phyloP scores from a whole-genome alignment of 352 stramenopile species.

The Pythium chondricola region DNA sequence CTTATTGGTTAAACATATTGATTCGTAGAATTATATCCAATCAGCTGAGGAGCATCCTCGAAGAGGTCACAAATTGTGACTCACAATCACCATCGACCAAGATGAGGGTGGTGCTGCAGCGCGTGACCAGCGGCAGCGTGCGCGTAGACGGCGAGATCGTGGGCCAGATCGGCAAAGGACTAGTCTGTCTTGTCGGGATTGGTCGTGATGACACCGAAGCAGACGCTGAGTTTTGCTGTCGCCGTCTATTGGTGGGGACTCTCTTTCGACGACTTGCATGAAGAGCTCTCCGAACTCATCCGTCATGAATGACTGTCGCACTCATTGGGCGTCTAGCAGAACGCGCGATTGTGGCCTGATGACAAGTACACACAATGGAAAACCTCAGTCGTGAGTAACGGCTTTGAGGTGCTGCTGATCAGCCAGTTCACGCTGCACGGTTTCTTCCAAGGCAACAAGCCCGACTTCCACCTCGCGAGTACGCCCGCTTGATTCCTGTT shows the following conservation, averaged over 20 bases:
- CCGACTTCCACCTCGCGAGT: slow-evolving; percentile 84
- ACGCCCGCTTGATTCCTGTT: slow-evolving; percentile 9
- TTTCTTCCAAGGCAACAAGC: slow-evolving; percentile 80
- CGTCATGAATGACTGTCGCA: too few species aligned
- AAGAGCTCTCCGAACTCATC: too few species aligned
- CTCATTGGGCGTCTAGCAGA: slow-evolving; percentile 38
- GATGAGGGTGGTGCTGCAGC: slow-evolving; percentile 80
- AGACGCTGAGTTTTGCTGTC: slow-evolving; percentile 79
- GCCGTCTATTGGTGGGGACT: slow-evolving; percentile 62
- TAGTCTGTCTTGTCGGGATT: slow-evolving; percentile 80
- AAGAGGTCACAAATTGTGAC: too few species aligned
- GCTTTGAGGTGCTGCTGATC: slow-evolving; percentile 77
- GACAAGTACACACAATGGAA: slow-evolving; percentile 52
- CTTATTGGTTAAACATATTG: slow-evolving; percentile 5
- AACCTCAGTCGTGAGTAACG: slow-evolving; percentile 52
- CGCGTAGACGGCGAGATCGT: slow-evolving; percentile 71
- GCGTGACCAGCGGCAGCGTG: slow-evolving; percentile 73
- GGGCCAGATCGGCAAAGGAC: slow-evolving; percentile 61
- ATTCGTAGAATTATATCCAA: background rate
- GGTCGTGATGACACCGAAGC: slow-evolving; percentile 69
- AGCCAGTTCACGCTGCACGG: slow-evolving; percentile 85
- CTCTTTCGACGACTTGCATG: too few species aligned
- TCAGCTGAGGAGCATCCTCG: too few species aligned
- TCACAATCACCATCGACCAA: background rate
- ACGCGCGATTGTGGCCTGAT: slow-evolving; percentile 74